Conservation (phyloP, 1,284 basidiomycete species). For the Tylopilus orsonianus region DNA sequence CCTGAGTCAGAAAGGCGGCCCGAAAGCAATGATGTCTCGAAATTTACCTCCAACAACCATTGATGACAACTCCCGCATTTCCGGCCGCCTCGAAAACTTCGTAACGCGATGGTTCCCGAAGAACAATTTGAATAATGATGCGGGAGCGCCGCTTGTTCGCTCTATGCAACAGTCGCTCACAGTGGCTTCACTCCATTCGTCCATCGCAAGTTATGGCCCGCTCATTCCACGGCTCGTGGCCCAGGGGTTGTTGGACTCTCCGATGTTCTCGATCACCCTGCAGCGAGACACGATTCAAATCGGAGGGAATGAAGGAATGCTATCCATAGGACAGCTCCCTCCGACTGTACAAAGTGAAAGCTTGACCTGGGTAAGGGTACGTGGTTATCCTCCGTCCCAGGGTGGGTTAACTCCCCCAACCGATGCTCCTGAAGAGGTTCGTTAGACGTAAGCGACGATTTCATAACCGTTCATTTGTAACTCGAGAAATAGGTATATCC, state of each 20-base stretch:
- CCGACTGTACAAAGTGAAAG: conserved; percentile 38
- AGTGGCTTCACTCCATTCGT: conserved; percentile 22
- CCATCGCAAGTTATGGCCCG: conserved; percentile 34
- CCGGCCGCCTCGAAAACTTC: conserved; percentile 14
- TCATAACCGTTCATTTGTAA: conserved; percentile 6
- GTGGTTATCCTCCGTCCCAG: conserved; percentile 42
- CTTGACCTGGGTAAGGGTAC: conserved; percentile 53
- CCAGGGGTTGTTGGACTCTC: conserved; percentile 31
- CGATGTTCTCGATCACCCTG: conserved; percentile 45
- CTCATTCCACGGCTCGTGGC: conserved; percentile 42
- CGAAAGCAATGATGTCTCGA: not conserved
- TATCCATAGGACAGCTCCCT: conserved; percentile 55
- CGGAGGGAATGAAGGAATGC: conserved; percentile 49
- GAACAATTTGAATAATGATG: not conserved
- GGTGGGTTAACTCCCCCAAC: conserved; percentile 45
- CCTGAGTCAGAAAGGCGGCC: conserved; percentile 13
- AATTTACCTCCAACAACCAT: not conserved
- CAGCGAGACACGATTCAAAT: conserved; percentile 52
- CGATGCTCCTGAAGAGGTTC: conserved; percentile 48
- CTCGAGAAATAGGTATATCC: conserved; percentile 29
- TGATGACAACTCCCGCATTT: conserved; percentile 3
- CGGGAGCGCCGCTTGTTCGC: conserved; percentile 5
- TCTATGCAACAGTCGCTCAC: conserved; percentile 10
- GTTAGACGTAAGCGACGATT: conserved; percentile 10
- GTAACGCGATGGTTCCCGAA: conserved; percentile 21